These are phyloP conservation scores for Aspergillus sp. DNA, from an alignment of 2,329 filamentous ascomycete species.

Conservation along the genomic window DNA sequence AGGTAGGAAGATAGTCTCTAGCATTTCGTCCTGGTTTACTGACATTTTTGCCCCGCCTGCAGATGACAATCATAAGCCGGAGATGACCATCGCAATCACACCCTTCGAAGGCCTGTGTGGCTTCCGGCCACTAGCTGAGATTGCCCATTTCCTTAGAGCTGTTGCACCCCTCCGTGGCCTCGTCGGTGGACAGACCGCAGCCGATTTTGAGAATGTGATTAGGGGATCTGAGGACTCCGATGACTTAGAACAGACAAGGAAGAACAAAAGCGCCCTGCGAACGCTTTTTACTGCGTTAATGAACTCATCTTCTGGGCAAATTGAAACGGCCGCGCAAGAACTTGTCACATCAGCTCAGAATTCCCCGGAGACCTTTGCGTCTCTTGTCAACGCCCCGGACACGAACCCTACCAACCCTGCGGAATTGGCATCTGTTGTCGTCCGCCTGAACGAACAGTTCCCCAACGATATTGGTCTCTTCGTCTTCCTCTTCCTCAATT, in stretches of 20 bases:
- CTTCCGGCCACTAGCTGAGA: conserved; percentile 84
- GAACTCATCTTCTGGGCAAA: conserved; percentile 67
- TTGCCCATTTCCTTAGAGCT: conserved; percentile 75
- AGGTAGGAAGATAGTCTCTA: conserved; percentile 35
- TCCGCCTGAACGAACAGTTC: conserved; percentile 78
- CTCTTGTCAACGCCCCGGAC: conserved; percentile 34
- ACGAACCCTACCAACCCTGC: conserved; percentile 44
- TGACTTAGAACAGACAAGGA: conserved; percentile 45
- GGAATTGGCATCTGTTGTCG: conserved; percentile 73
- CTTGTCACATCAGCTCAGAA: conserved; percentile 70
- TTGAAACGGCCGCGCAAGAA: conserved; percentile 64
- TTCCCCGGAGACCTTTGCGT: conserved; percentile 72
- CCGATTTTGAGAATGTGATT: conserved; percentile 57
- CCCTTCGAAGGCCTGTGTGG: conserved; percentile 95
- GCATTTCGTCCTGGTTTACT: neutral
- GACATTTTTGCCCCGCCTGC: conserved; percentile 5
- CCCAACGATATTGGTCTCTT: conserved; percentile 89
- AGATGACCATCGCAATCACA: conserved; percentile 98
- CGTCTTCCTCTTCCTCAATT: conserved; percentile 96
- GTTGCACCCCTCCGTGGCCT: conserved; percentile 65
- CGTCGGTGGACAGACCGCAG: conserved; percentile 54
- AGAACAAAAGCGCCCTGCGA: conserved; percentile 77
- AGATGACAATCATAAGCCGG: conserved; percentile 99
- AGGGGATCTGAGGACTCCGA: conserved; percentile 57
- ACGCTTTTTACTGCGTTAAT: conserved; percentile 76